Base-by-base conservation (phyloP, 805 yeast species). In the Wickerhamomyces canadensis region DNA sequence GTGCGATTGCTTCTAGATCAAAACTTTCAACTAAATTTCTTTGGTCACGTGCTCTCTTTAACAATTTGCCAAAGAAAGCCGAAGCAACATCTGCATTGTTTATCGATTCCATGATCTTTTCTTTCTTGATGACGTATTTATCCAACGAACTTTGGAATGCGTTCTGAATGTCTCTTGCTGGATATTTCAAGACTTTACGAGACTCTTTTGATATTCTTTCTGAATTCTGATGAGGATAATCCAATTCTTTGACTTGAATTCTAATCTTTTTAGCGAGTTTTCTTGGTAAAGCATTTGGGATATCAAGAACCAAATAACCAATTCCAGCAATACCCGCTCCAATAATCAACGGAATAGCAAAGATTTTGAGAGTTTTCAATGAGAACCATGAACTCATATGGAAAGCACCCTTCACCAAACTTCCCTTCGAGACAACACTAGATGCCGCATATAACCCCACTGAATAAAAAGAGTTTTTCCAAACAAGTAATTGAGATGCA, bases 251-350 rank as follows among this genome's bases (percentile, higher is more conserved):
- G 24, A 93, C 65, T 51, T 81, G 83, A 6, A 54, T 54, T 44
- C 73, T 74, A 47, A 91, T 74, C 58, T 84, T 86, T 33, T 71
- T 67, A 0, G 93, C 87, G 41, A 87, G 72, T 40, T 88, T 88
- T 47, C 87, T 68, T 15, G 96, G 94, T 49, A 86, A 77, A 0
- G 97, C 95, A 49, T 82, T 76, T 3, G 97, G 97, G 12, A 94
- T 76, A 58, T 93, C 98, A 41, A 70, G 67, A 15, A 87, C 64
- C 40, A 88, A 56, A 51, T 84, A 87, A 28, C 77, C 75, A 0
- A 74, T 62, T 0, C 82, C 68, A 12, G 76, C 65, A 1, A 76
- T 70, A 5, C 75, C 62, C 1, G 72, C 70, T 8, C 76, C 67
- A 3, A 78, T 46, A 1, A 71, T 41, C 0, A 76, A 33, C 0